Evolutionary conservation across 306 rosid species (phyloP), one percentile per base, ranked within the genome.

Genomic region (Styphnolobium japonicum): DNA sequence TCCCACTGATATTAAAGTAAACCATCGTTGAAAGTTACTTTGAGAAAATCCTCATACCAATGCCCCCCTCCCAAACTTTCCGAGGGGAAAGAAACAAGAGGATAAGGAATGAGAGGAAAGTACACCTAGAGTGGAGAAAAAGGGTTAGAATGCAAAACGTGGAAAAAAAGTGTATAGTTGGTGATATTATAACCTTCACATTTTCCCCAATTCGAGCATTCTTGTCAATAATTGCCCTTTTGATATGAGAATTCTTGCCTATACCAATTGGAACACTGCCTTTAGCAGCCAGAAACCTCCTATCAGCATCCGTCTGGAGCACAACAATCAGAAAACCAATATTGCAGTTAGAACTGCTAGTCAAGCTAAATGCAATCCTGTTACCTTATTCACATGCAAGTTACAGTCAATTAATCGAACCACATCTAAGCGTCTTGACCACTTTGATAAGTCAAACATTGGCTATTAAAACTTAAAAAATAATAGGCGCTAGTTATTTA

Each of bases 191-290:
- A 16, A 96, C 99, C 99, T 93, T 90, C 48, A 96, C 98, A 39
- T 90, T 74, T 31, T 93, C 97, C 19, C 99, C 99, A 62, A 96
- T 86, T 75, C 99, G 91, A 71, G 98, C 99, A 84, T 96, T 96
- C 87, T 96, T 96, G 89, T 96, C 98, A 16, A 96, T 92, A 71
- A 96, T 96, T 53, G 99, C 99, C 88, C 97, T 91, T 87, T 84
- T 96, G 86, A 96, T 86, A 84, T 96, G 99, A 51, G 97, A 90
- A 81, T 81, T 90, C 85, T 56, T 90, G 71, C 99, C 98, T 29
- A 96, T 96, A 71, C 99, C 99, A 27, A 95, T 93, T 49, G 99
- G 94, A 69, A 91, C 96, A 53, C 96, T 82, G 43, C 99, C 99
- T 80, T 90, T 93, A 33, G 90, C 94, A 78, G 99, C 90, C 62